These are phyloP conservation scores for Stipa capillata DNA, from an alignment of 176 grass and related monocot species.

Conservation along the genomic window DNA sequence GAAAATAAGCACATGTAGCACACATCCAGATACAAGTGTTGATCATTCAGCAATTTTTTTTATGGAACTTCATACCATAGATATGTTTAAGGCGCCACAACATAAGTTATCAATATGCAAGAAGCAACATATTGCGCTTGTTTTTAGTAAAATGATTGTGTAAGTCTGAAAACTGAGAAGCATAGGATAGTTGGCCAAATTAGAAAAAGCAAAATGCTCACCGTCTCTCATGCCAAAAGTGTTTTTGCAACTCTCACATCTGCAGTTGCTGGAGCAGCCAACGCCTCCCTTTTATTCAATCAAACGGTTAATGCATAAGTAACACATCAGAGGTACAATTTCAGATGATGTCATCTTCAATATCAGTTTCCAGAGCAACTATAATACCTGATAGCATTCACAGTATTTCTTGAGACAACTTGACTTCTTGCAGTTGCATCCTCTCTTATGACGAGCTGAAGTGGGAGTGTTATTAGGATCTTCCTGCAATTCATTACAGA, in stretches of 20 bases:
- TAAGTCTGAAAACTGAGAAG: neutral
- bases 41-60: neutral
- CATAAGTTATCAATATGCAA: neutral
- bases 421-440: constrained; percentile 99
- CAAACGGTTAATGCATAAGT: constrained; percentile 23
- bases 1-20: neutral
- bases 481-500: constrained; percentile 48
- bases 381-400: constrained; percentile 92
- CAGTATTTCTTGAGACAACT: constrained; percentile 99
- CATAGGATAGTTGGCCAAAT: neutral
- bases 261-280: constrained; percentile 88
- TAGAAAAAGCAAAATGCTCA: constrained; percentile 23
- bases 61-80: neutral
- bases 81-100: neutral
- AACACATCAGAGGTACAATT: neutral
- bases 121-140: neutral
- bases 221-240: constrained; percentile 92
- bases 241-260: constrained; percentile 97
- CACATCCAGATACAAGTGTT: neutral
- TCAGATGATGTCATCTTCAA: constrained; percentile 5
- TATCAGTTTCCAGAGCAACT: neutral
- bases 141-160: neutral
- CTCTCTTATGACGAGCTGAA: constrained; percentile 96
- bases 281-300: constrained; percentile 73
- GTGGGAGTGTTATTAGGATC: constrained; percentile 88